These are phyloP conservation scores for Aspergillus novofumigatus DNA, from an alignment of 2,329 filamentous ascomycete genomes.

Conservation along the genomic window DNA sequence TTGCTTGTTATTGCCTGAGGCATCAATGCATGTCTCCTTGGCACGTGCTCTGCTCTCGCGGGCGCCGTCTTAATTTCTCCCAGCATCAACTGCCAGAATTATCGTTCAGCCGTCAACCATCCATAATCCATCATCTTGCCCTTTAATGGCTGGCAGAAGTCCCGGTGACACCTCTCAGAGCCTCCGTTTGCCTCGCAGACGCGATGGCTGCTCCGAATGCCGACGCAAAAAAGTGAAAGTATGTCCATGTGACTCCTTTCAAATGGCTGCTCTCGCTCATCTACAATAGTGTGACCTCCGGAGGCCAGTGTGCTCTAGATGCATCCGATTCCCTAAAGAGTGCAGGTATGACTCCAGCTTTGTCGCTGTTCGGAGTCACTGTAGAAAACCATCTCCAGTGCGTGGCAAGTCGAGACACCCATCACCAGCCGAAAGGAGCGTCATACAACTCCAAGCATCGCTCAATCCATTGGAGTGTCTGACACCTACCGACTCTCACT, in stretches of 20 bases:
- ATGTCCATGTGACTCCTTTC: neutral
- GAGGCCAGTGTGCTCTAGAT: slow-evolving; percentile 23
- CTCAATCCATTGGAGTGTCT: slow-evolving; percentile 17
- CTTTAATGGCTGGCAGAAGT: neutral
- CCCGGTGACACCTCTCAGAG: neutral
- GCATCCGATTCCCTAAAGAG: slow-evolving; percentile 20
- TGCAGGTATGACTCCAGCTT: slow-evolving; percentile 23
- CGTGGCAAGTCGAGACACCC: neutral
- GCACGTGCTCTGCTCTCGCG: neutral
- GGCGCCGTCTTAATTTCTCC: neutral
- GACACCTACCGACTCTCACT: slow-evolving; percentile 17
- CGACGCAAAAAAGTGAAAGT: slow-evolving; percentile 28
- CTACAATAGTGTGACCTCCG: slow-evolving; percentile 21
- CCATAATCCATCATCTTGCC: neutral
- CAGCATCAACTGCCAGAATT: neutral
- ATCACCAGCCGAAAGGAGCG: neutral
- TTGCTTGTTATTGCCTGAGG: neutral
- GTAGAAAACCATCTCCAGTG: neutral
- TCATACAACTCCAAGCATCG: slow-evolving; percentile 10
- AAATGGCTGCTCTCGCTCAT: neutral
- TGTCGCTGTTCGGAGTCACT: slow-evolving; percentile 6
- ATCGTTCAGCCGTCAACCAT: neutral
- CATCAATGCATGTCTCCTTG: neutral
- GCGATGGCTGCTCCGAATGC: slow-evolving; percentile 28
- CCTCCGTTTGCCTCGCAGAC: slow-evolving; percentile 12